Evolutionary conservation across 225 moss, liverwort and hornwort genomes (phyloP), one percentile per base, ranked within the genome.

Genomic region (Sphagnum tenellum): DNA sequence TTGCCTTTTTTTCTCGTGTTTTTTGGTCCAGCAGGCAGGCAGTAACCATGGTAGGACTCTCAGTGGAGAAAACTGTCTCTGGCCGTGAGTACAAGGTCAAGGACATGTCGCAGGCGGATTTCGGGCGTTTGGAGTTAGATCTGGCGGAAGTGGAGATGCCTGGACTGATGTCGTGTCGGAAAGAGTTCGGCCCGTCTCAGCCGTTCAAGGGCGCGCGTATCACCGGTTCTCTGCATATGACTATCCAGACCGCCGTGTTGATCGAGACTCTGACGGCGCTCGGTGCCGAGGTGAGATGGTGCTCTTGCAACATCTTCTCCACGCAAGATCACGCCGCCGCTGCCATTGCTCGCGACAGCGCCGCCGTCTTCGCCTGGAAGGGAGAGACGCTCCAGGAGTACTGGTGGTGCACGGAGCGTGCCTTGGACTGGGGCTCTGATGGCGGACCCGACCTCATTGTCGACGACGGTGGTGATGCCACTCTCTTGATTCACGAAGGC

Each of bases 361-460:
- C 94, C 1, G 91, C 94, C 0, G 94, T 95, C 67, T 95, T 95
- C 52, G 94, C 94, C 3, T 95, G 94, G 91, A 95, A 95, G 89
- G 94, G 94, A 14, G 94, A 95, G 91, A 95, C 94, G 2, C 71
- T 95, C 8, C 83, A 89, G 50, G 94, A 91, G 82, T 95, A 95
- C 74, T 95, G 95, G 95, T 95, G 95, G 95, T 95, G 95, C 67
- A 95, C 95, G 11, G 91, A 95, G 84, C 73, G 95, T 12, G 91
- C 91, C 0, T 3, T 95, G 65, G 95, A 95, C 66, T 95, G 95
- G 95, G 95, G 91, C 46, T 81, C 83, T 0, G 89, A 70, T 3
- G 94, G 91, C 0, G 94, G 91, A 9, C 94, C 94, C 3, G 94
- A 95, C 71, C 89, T 95, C 64, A 95, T 95, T 66, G 91, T 95